Percentiles rank a stretch among this genome's conserved stretches.
phyloP scores from a whole-genome alignment of 2,329 filamentous ascomycete species.

The Chrysoporthe deuterocubensis region DNA sequence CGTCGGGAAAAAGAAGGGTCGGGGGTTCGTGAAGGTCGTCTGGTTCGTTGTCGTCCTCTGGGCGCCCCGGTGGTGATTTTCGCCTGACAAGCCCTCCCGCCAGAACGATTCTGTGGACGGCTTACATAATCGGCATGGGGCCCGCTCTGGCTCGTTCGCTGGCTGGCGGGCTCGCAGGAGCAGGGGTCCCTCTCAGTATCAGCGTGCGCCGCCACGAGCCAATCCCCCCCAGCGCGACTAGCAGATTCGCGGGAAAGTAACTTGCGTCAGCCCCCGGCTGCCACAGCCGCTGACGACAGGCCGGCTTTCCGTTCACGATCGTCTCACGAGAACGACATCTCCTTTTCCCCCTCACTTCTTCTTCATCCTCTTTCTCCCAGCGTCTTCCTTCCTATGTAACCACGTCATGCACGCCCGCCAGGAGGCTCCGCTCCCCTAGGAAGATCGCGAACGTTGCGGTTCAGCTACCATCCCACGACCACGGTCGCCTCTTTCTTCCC shows the following conservation, averaged over 20 bases:
- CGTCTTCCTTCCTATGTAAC: conserved; percentile 14
- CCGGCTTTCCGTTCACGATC: background rate
- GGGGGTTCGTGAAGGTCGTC: conserved; percentile 28
- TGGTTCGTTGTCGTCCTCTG: conserved; percentile 23
- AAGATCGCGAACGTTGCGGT: conserved; percentile 16
- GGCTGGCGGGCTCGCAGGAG: too few relatives aligned
- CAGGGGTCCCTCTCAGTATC: background rate
- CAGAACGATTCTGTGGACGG: conserved; percentile 27
- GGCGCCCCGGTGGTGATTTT: conserved; percentile 21
- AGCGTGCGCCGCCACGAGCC: conserved; percentile 9
- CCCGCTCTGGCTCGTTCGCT: background rate
- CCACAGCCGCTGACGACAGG: conserved; percentile 5
- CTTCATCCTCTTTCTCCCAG: background rate
- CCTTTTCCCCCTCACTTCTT: background rate
- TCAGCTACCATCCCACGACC: background rate
- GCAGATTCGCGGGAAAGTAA: conserved; percentile 19
- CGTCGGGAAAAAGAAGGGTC: conserved; percentile 3
- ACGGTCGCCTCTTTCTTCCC: background rate
- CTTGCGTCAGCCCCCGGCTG: conserved; percentile 15
- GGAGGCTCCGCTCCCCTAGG: conserved; percentile 17
- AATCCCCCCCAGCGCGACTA: conserved; percentile 2
- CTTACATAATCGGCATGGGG: conserved; percentile 20
- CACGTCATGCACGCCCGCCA: conserved; percentile 6
- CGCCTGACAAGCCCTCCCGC: conserved; percentile 20
- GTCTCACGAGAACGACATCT: background rate